A percentile compares a stretch with the other conserved stretches of the same genome.
Conservation (phyloP, 1,284 basidiomycete species). For the Tetrapyrgos nigripes region DNA sequence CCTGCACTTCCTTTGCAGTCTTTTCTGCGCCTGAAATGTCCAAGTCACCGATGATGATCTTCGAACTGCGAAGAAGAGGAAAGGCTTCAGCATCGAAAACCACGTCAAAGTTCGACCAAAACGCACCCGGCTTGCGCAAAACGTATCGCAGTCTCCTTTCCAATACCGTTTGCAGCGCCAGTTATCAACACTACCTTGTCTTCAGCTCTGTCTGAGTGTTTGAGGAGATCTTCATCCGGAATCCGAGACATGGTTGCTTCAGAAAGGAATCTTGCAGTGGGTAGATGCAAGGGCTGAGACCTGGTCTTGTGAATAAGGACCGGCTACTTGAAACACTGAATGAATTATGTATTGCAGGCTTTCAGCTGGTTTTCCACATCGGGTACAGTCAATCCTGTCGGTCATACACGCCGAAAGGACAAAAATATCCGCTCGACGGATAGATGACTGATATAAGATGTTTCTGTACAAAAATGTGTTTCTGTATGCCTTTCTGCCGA, state of each 20-base stretch:
- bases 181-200: constrained; percentile 64
- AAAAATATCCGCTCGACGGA: no score
- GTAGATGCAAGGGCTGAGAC: no score
- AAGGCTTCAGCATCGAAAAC: constrained; percentile 5
- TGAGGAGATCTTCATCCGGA: constrained; percentile 51
- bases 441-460: no score
- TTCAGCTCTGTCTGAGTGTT: constrained; percentile 46
- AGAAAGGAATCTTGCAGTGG: no score
- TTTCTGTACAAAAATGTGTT: no score
- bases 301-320: no score
- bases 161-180: constrained; percentile 64
- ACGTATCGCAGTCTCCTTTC: constrained; percentile 51
- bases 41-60: constrained; percentile 61
- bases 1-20: constrained; percentile 48
- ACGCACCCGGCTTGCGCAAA: constrained; percentile 56
- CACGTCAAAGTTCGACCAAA: constrained; percentile 3
- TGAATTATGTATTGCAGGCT: no score
- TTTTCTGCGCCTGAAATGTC: constrained; percentile 46
- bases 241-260: constrained; percentile 48
- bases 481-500: no score
- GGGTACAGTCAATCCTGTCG: no score
- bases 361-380: no score
- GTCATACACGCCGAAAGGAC: no score
- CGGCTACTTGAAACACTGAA: no score
- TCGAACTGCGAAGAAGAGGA: constrained; percentile 45